A percentile compares a stretch with the other conserved stretches of the same genome.
Conservation (phyloP, 2,329 filamentous ascomycete species). For the Beauveria rudraprayagi region DNA sequence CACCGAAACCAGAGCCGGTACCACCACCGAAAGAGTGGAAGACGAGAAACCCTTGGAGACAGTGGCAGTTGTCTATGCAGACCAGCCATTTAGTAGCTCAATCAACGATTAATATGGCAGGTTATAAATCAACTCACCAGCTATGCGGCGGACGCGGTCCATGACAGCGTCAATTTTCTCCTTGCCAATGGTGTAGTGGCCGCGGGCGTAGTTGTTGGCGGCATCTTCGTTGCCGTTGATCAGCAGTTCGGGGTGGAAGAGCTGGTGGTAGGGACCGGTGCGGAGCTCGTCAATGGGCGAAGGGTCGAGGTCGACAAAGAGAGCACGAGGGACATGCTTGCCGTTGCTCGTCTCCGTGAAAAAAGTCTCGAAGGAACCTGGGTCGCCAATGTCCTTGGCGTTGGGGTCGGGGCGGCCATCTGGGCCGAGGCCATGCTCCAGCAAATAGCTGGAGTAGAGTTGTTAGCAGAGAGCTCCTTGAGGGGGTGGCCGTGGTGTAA, state of each 20-base stretch:
- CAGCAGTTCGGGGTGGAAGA: conserved; percentile 65
- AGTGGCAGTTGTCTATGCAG: conserved; percentile 58
- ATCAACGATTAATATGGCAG: background rate
- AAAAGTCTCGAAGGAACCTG: conserved; percentile 63
- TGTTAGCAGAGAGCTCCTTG: background rate
- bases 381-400: conserved; percentile 49
- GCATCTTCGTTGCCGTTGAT: conserved; percentile 71
- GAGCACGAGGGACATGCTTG: conserved; percentile 64
- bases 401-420: conserved; percentile 59
- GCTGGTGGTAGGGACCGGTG: conserved; percentile 57
- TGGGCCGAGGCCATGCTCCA: conserved; percentile 60
- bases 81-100: conserved; percentile 4
- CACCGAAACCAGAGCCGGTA: conserved; percentile 65
- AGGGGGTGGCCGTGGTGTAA: conserved; percentile 8
- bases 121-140: conserved; percentile 39
- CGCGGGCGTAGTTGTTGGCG: conserved; percentile 70
- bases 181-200: conserved; percentile 70
- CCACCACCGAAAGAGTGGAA: conserved; percentile 70
- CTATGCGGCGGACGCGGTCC: conserved; percentile 61
- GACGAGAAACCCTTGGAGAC: conserved; percentile 64
- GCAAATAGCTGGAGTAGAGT: conserved; percentile 51
- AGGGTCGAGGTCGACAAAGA: conserved; percentile 66
- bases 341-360: conserved; percentile 64
- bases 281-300: conserved; percentile 69
- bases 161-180: conserved; percentile 66